Evolutionary conservation across 1,139 yeast genomes (phyloP).

Genomic region (Debaryomycetaceae sp.): DNA sequence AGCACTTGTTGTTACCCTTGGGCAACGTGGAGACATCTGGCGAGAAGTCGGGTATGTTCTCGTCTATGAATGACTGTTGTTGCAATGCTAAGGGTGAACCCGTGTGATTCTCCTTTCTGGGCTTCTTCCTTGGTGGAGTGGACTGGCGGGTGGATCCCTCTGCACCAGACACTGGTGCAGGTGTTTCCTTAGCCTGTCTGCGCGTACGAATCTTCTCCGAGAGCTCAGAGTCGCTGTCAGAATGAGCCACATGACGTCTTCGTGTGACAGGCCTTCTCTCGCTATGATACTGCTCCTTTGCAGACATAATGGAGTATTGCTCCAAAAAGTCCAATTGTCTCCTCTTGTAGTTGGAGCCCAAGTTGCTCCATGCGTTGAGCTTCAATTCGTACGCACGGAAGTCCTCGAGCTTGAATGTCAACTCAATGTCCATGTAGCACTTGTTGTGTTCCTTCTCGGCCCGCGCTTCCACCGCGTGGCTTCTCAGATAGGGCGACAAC

Average conservation of each 20-base stretch:
- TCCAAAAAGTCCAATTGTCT: conserved; percentile 49
- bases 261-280: conserved; percentile 27
- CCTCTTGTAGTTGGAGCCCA: conserved; percentile 41
- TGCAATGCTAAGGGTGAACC: conserved; percentile 35
- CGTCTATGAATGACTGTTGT: conserved; percentile 53
- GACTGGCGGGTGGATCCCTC: conserved; percentile 13
- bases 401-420: conserved; percentile 47
- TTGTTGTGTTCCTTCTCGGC: conserved; percentile 8
- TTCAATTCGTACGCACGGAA: conserved; percentile 45
- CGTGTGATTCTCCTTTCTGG: conserved; percentile 33
- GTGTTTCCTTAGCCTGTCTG: conserved; percentile 43
- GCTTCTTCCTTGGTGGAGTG: conserved; percentile 32
- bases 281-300: conserved; percentile 18
- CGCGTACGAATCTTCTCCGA: conserved; percentile 58
- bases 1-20: conserved; percentile 58
- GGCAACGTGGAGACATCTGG: conserved; percentile 69
- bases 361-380: conserved; percentile 49
- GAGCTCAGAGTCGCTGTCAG: conserved; percentile 30
- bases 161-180: conserved; percentile 11
- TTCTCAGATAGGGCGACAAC: conserved; percentile 54
- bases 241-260: conserved; percentile 21
- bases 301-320: conserved; percentile 37
- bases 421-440: conserved; percentile 16
- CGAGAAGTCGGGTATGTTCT: conserved; percentile 65
- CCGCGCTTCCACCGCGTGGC: conserved; percentile 9